Conservation (phyloP, 345 rosid species). For the Hibiscus syriacus region DNA sequence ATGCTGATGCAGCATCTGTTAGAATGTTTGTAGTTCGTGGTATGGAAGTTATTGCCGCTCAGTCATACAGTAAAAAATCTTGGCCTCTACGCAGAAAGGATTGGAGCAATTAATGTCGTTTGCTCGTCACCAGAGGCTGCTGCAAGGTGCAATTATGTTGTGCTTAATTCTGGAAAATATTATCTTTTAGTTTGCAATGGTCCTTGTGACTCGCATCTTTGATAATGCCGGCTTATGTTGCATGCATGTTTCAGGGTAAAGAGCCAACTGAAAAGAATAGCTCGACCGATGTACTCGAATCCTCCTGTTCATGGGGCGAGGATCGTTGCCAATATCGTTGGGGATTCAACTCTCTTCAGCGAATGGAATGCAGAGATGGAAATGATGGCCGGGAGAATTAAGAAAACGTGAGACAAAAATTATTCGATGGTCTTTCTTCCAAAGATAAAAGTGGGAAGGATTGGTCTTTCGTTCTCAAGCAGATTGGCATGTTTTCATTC, state of each 20-base stretch:
- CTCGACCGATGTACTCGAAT: slow-evolving; percentile 96
- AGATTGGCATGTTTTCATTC: slow-evolving; percentile 98
- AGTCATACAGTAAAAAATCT: slow-evolving; percentile 93
- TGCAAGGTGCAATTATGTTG: slow-evolving; percentile 39
- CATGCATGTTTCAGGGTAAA: slow-evolving; percentile 55
- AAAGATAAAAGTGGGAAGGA: slow-evolving; percentile 91
- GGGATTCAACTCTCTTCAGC: slow-evolving; percentile 67
- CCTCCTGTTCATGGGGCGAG: slow-evolving; percentile 96
- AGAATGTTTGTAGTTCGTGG: slow-evolving; percentile 79
- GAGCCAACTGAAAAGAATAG: slow-evolving; percentile 95
- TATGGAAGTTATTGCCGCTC: slow-evolving; percentile 88
- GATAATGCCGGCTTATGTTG: neutral
- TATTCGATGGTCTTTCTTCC: slow-evolving; percentile 58
- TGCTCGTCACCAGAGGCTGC: slow-evolving; percentile 87
- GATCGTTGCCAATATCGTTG: slow-evolving; percentile 83
- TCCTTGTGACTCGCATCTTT: neutral
- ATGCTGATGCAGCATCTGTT: slow-evolving; percentile 80
- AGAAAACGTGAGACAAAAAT: slow-evolving; percentile 68
- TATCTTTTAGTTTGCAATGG: neutral
- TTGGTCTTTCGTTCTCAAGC: slow-evolving; percentile 87
- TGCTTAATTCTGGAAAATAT: neutral
- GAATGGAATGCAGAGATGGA: slow-evolving; percentile 99
- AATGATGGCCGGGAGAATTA: slow-evolving; percentile 95
- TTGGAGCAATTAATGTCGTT: slow-evolving; percentile 84
- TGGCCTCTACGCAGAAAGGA: slow-evolving; percentile 88